phyloP scores from a whole-genome alignment of 345 rosid genomes.

The Hypericum perforatum region DNA sequence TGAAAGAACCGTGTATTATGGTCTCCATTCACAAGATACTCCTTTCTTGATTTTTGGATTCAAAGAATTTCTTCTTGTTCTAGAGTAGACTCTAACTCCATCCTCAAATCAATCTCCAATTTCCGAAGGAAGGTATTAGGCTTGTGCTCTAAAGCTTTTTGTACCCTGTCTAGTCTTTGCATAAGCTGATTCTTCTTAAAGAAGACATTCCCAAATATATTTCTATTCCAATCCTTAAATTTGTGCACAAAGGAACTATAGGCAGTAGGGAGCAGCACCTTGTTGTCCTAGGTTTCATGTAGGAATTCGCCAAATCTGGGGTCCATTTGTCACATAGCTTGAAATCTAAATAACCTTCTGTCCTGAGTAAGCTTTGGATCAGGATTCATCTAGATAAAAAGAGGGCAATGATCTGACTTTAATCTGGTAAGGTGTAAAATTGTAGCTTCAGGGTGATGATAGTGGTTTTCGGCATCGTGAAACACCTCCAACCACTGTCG shows the following conservation, averaged over 20 bases:
- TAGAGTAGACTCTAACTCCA: neutral
- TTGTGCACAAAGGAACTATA: neutral
- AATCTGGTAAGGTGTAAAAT: neutral
- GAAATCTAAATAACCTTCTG: neutral
- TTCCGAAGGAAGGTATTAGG: neutral
- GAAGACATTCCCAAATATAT: neutral
- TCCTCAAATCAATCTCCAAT: neutral
- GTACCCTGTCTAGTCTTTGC: neutral
- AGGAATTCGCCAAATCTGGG: neutral
- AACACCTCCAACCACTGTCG: too few species aligned
- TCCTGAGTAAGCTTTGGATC: neutral
- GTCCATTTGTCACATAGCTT: neutral
- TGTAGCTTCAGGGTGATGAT: neutral
- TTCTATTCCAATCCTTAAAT: neutral
- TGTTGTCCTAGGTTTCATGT: neutral
- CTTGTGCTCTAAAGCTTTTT: neutral
- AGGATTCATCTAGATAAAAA: neutral
- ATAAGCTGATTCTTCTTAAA: neutral
- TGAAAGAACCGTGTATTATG: neutral
- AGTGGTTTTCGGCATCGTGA: too few species aligned
- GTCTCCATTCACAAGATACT: neutral
- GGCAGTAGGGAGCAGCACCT: neutral
- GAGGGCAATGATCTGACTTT: neutral
- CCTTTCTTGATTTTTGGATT: neutral
- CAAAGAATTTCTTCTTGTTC: neutral